Base-by-base conservation (phyloP, 2,329 filamentous ascomycete genomes). In the Ramichloridium luteum region DNA sequence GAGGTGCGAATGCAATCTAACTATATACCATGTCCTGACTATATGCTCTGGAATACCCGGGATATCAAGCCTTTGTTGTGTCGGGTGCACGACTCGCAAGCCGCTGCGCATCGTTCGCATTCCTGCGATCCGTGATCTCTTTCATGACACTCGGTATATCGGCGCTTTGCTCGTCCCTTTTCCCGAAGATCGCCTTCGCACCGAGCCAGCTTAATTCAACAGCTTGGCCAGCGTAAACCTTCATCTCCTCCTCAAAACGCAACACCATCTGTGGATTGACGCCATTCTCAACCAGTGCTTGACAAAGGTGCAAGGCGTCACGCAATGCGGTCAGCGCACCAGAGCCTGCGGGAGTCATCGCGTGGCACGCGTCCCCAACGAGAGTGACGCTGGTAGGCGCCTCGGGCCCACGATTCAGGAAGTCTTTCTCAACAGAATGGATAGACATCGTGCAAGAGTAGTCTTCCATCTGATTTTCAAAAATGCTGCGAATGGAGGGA, bases 331-430 rank as follows among this genome's bases (percentile, higher is more conserved):
- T 63, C 31, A 62, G 62, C 1, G 60, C 61, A 10, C 61, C 61
- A 28, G 58, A 56, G 0, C 58, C 61, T 10, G 60, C 60, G 2
- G 61, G 61, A 1, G 59, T 60, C 60, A 64, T 64, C 1, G 55
- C 48, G 43, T 65, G 61, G 3, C 57, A 56, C 1, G 61, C 58
- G 34, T 65, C 61, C 6, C 61, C 61, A 12, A 64, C 6, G n/a
- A n/a, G n/a, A n/a, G n/a, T n/a, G 3, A 31, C 16, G 9, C n/a
- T 8, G 8, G 20, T 23, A 8, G 8, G 9, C 20, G 20, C 20
- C 20, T 9, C 9, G n/a, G n/a, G 8, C 8, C n/a, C n/a, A 23
- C 20, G 20, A 23, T 23, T 51, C 2, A 64, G 35, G 12, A 59
- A 46, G 2, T 51, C 47, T 4, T 46, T 49, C 13, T 45, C 40